Conservation (phyloP, 306 rosid species). For the Abrus precatorius region DNA sequence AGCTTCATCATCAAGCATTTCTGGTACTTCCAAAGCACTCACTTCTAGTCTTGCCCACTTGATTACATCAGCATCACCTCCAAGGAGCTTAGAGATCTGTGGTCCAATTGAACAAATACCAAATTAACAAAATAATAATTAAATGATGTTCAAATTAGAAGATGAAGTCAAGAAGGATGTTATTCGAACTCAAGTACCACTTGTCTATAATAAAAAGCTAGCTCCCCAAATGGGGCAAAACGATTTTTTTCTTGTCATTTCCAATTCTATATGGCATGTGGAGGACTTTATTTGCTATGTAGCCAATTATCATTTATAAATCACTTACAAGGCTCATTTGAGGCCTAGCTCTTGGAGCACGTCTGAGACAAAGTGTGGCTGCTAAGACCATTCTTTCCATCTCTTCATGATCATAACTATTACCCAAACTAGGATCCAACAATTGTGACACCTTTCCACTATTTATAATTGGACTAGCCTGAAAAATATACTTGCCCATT, state of each 20-base stretch:
- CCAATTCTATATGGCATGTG: neutral
- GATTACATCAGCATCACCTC: conserved; percentile 75
- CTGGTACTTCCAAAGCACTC: conserved; percentile 57
- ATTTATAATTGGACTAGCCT: conserved; percentile 89
- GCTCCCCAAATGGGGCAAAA: neutral
- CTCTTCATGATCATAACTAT: conserved; percentile 65
- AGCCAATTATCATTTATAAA: conserved; percentile 18
- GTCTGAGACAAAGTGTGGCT: conserved; percentile 88
- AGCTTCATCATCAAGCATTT: conserved; percentile 66
- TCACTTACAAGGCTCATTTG: conserved; percentile 85
- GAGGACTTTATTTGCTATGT: conserved; percentile 27
- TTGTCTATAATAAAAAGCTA: neutral
- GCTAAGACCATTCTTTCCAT: conserved; percentile 90
- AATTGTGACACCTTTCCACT: conserved; percentile 74
- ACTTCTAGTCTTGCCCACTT: conserved; percentile 89
- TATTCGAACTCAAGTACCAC: conserved; percentile 32
- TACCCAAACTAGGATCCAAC: conserved; percentile 78
- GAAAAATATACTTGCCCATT: conserved; percentile 37
- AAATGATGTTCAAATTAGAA: conserved; percentile 28
- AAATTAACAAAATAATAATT: conserved; percentile 9
- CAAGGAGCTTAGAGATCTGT: conserved; percentile 86
- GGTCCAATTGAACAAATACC: conserved; percentile 37
- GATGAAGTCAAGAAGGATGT: conserved; percentile 14
- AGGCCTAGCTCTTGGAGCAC: conserved; percentile 91
- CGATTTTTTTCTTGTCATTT: neutral